phyloP scores from a whole-genome alignment of 2,329 filamentous ascomycete species.

The Fusarium oligoseptatum region DNA sequence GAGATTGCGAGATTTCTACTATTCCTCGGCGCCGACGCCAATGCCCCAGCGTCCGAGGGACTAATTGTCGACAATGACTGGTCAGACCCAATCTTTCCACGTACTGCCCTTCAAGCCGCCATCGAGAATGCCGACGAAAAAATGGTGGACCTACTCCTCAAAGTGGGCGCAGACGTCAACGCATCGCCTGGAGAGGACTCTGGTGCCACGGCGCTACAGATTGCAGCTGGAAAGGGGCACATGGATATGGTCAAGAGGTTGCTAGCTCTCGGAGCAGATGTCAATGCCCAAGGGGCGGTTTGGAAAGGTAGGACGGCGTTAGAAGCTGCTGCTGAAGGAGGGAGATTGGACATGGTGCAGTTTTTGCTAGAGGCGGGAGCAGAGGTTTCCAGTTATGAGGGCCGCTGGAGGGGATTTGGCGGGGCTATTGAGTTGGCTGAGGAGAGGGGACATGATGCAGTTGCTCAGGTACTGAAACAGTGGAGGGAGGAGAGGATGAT shows the following conservation, averaged over 20 bases:
- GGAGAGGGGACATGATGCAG: neutral
- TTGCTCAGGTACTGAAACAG: neutral
- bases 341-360: neutral
- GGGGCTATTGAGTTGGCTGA: neutral
- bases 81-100: neutral
- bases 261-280: neutral
- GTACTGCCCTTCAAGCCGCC: neutral
- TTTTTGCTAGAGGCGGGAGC: neutral
- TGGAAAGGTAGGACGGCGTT: neutral
- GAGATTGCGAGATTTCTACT: neutral
- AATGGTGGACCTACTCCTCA: neutral
- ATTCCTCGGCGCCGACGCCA: neutral
- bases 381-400: neutral
- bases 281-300: neutral
- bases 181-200: neutral
- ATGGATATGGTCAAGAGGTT: neutral
- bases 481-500: neutral
- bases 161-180: neutral
- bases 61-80: neutral
- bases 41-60: neutral
- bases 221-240: neutral
- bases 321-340: neutral
- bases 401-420: neutral
- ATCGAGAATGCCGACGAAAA: neutral
- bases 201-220: neutral